Base-by-base conservation (phyloP, 805 yeast genomes). In the Metschnikowia bowlesiae region DNA sequence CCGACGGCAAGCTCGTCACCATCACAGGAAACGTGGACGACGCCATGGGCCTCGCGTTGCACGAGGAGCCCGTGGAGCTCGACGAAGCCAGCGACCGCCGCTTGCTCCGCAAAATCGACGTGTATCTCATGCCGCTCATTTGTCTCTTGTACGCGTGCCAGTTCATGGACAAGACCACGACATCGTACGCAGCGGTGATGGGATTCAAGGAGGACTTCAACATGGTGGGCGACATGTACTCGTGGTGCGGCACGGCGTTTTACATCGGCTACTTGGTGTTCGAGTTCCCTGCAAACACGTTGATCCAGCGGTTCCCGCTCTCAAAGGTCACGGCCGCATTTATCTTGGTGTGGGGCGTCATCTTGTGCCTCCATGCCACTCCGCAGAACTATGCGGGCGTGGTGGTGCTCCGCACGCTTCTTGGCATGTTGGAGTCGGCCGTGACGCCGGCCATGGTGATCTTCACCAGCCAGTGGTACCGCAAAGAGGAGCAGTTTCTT, bases 171-270 rank as follows among this genome's bases (percentile, higher is more conserved):
- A 83, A 83, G 57, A 72, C 80, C n/a, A 63, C 82, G 46, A 63
- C 79, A 37, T 81, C 82, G 54, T 80, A 82, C 58, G 83, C 87
- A 2, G 83, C 83, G 13, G 82, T 82, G 1, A 79, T 83, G 85
- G 86, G 86, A 0, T 79, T 82, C 56, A 78, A 75, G 58, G 61
- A 69, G 2, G 71, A 79, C 57, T 67, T 80, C 53, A 66, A 68
- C 51, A 79, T 80, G 80, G 54, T 56, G 49, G 79, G 76, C 37
- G 64, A 53, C 53, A 62, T 43, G 54, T 68, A 68, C 55, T 50
- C 64, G 10, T 75, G 80, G 79, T 67, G 69, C 53, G 70, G 77
- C n/a, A 73, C 84, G 1, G 75, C 81, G 8, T 83, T 83, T 56
- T 83, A 82, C 59, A 39, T 85, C 37, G 91, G 90, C 2, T 86